Base-by-base conservation (phyloP, 352 stramenopile genomes). In the Phytophthora palmivora region DNA sequence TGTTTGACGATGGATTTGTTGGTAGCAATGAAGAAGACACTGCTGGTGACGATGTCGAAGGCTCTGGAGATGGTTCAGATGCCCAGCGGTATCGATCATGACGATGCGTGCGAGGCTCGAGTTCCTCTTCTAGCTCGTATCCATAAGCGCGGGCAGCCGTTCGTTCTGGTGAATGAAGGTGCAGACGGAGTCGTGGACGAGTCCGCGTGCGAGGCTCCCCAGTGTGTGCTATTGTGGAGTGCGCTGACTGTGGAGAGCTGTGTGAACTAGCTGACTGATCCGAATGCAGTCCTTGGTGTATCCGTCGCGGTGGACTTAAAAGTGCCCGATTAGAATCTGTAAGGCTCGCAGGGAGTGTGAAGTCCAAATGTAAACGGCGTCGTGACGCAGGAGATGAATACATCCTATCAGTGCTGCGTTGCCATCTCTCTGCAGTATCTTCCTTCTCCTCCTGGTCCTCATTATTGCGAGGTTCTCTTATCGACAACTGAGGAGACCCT, bases 361-460 rank as follows among this genome's bases (percentile, higher is more conserved):
- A 86, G 28, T 79, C 67, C 44, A 83, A 65, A 6, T 83, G 72
- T 15, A 79, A 63, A 7, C 72, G 70, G 18, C 70, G 34, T 26
- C 53, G 48, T 41, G 56, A 54, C 5, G 39, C 18, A 54, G 51
- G 46, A 41, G 41, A 46, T n/a, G 41, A 68, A 16, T 50, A 50
- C 21, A 52, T 7, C 18, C 51, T 44, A 6, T 63, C 49, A 3
- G 34, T 53, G 16, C 26, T 57, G 24, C 26, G 38, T 42, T 32
- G 51, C 62, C 62, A 70, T 12, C n/a, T 50, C 11, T 53, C 41
- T 21, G 24, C 14, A 9, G 2, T 28, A 1, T 43, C 37, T 38
- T 67, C 67, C 32, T 76, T 72, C 44, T 69, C 63, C 48, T 76
- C 67, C 45, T 72, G 52, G 18, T 70, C 62, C 4, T 62, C 57